Evolutionary conservation across 257 asterid genomes (phyloP).

Genomic region (Capsicum baccatum): DNA sequence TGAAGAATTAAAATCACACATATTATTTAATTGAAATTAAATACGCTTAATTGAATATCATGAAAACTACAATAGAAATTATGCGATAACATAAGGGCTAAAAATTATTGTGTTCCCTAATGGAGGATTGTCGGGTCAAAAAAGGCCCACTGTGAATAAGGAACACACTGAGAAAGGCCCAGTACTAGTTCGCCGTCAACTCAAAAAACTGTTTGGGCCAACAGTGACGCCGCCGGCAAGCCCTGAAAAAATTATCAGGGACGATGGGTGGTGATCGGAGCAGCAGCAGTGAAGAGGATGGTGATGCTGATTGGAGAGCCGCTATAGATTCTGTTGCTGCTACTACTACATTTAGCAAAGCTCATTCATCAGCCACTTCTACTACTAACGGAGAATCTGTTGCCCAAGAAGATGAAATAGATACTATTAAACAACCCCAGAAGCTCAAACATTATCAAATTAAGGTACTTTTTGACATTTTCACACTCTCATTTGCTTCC

Average conservation of each 20-base stretch:
- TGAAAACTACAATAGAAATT: too few relatives aligned
- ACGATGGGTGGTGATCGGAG: conserved; percentile 49
- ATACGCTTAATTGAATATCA: too few relatives aligned
- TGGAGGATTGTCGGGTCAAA: too few relatives aligned
- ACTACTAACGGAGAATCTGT: conserved; percentile 12
- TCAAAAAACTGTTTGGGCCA: neutral
- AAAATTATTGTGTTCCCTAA: too few relatives aligned
- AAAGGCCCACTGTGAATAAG: too few relatives aligned
- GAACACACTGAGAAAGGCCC: neutral
- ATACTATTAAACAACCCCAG: conserved; percentile 43
- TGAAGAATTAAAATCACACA: too few relatives aligned
- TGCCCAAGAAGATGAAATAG: conserved; percentile 39
- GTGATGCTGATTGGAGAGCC: conserved; percentile 81
- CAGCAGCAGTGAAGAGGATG: conserved; percentile 83
- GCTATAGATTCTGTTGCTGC: conserved; percentile 77
- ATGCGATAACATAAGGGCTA: too few relatives aligned
- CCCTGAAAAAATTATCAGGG: conserved; percentile 18
- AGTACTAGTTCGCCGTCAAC: neutral
- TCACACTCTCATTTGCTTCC: neutral
- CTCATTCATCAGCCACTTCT: neutral
- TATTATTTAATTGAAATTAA: too few relatives aligned
- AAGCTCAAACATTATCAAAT: conserved; percentile 72
- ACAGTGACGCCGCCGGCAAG: neutral
- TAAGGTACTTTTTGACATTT: conserved; percentile 47
- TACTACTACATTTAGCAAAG: conserved; percentile 36